These are phyloP conservation scores for Talaromyces sp. DNA, from an alignment of 2,329 filamentous ascomycete species.

Conservation along the genomic window DNA sequence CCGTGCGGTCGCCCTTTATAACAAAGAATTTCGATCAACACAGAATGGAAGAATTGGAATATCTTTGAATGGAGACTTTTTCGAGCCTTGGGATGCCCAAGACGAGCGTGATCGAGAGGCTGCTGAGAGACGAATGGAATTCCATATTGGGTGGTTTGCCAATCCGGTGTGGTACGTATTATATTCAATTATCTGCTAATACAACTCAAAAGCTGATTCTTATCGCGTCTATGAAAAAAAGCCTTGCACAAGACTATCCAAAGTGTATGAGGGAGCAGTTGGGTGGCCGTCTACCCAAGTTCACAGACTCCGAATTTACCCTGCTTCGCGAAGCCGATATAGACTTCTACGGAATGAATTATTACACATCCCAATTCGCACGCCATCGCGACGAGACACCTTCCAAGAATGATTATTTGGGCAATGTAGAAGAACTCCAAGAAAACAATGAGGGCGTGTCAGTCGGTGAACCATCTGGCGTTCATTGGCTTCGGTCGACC, in stretches of 20 bases:
- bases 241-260: conserved; percentile 26
- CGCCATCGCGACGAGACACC: neutral
- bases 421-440: conserved; percentile 27
- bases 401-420: conserved; percentile 25
- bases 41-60: conserved; percentile 26
- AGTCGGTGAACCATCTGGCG: conserved; percentile 26
- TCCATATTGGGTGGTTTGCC: conserved; percentile 32
- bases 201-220: neutral
- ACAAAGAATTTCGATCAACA: conserved; percentile 24
- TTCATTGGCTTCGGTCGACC: conserved; percentile 9
- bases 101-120: conserved; percentile 25
- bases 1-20: conserved; percentile 26
- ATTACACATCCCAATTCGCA: conserved; percentile 14
- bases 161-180: conserved; percentile 25
- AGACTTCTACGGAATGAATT: conserved; percentile 33
- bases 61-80: conserved; percentile 29
- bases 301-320: conserved; percentile 24
- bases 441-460: conserved; percentile 26
- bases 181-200: neutral
- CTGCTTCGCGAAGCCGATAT: conserved; percentile 24
- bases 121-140: conserved; percentile 29
- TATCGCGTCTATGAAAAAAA: neutral
- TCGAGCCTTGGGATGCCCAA: conserved; percentile 28
- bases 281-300: conserved; percentile 26
- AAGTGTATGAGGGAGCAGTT: conserved; percentile 26